Evolutionary conservation across 768 basidiomycete species (phyloP).

Genomic region (Lactarius hengduanensis): DNA sequence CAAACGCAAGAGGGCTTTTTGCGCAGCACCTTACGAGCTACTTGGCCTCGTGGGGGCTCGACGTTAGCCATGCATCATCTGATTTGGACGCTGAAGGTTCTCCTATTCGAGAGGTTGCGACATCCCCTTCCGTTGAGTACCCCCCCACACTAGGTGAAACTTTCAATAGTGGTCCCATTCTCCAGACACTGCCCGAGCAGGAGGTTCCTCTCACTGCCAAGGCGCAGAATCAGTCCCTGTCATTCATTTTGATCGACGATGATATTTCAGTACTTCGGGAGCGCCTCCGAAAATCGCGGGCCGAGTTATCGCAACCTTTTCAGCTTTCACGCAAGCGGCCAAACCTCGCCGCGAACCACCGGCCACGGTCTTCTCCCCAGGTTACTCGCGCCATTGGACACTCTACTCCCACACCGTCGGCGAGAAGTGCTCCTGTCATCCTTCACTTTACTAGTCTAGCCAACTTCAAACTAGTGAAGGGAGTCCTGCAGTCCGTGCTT

Average conservation of each 20-base stretch:
- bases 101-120: conserved; percentile 29
- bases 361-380: conserved; percentile 80
- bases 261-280: conserved; percentile 78
- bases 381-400: conserved; percentile 56
- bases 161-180: conserved; percentile 16
- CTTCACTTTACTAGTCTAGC: conserved; percentile 90
- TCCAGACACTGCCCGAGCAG: conserved; percentile 27
- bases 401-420: conserved; percentile 35
- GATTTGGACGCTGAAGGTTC: conserved; percentile 51
- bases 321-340: conserved; percentile 60
- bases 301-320: conserved; percentile 49
- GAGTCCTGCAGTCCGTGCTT: conserved; percentile 72
- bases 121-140: conserved; percentile 6
- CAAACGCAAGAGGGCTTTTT: conserved; percentile 83
- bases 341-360: conserved; percentile 61
- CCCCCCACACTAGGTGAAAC: conserved; percentile 15
- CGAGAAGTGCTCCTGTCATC: conserved; percentile 50
- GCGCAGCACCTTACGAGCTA: conserved; percentile 92
- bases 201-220: conserved; percentile 25
- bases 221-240: conserved; percentile 35
- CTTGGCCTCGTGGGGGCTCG: conserved; percentile 93
- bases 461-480: conserved; percentile 87
- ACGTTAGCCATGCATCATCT: conserved; percentile 75
- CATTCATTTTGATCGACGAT: conserved; percentile 92
- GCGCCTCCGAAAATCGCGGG: conserved; percentile 64